These are phyloP conservation scores for Aspergillus ochraceus DNA, from an alignment of 2,329 filamentous ascomycete genomes.

Conservation along the genomic window DNA sequence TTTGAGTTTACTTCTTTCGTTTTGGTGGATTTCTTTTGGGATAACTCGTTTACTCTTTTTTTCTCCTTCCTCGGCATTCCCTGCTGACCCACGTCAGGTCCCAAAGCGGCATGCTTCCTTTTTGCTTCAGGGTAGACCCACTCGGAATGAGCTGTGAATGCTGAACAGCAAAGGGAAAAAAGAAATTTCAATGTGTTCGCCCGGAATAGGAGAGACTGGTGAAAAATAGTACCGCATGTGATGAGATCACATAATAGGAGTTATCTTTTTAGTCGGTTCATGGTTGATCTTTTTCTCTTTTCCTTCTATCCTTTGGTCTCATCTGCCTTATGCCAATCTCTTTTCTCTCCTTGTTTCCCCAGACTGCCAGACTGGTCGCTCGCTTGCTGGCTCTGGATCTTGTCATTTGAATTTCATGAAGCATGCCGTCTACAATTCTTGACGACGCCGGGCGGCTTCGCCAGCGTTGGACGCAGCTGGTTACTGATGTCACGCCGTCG, in stretches of 20 bases:
- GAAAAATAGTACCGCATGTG: background rate
- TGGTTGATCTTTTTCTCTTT: background rate
- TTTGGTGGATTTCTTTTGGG: no score
- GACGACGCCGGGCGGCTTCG: constrained; percentile 14
- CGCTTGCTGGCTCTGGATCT: constrained; percentile 5
- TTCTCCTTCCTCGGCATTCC: background rate
- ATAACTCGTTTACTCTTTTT: background rate
- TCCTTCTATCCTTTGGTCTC: background rate
- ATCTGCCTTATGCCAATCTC: background rate
- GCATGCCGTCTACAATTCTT: constrained; percentile 11
- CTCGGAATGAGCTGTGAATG: background rate
- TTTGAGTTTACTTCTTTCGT: background rate
- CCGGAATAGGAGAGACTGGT: background rate
- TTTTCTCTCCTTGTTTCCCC: background rate
- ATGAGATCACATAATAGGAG: background rate
- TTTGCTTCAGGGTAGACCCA: background rate
- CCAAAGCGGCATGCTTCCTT: background rate
- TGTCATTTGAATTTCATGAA: constrained; percentile 1
- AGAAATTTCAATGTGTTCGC: background rate
- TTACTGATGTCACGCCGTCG: constrained; percentile 14
- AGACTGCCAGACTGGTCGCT: constrained; percentile 5
- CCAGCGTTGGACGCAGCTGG: constrained; percentile 12
- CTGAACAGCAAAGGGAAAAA: background rate
- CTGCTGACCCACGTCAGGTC: background rate
- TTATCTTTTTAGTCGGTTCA: background rate